Evolutionary conservation across 1,284 basidiomycete genomes (phyloP), one percentile per base, ranked within the genome.

Genomic region (Ustilago trichophora): DNA sequence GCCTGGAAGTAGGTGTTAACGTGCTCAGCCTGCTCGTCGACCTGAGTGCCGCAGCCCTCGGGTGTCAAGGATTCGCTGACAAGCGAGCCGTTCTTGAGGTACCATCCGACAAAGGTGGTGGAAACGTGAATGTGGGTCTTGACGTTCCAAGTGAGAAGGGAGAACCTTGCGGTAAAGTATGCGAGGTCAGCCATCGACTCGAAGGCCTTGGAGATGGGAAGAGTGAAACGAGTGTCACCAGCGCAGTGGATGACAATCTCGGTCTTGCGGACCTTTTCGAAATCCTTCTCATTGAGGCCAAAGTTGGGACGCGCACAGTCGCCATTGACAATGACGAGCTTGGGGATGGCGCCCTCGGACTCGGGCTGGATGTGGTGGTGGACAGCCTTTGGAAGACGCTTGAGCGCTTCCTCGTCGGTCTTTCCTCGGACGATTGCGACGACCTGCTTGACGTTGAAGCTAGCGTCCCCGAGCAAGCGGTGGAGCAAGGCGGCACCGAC

Each of bases 1-100:
- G 66, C 62, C 24, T 66, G 62, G 49, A 70, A 66, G 47, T 70
- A 70, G 35, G 66, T 70, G 48, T 70, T 70, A 43, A 70, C 66
- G 42, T 70, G 66, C 22, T 59, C 36, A 5, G 31, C 50, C 24
- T 70, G 63, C 35, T 65, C 49, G 32, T 60, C 59, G 36, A 65
- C 66, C 33, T 46, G 53, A 4, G 54, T 46, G 12, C 48, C 55
- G 37, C 52, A 57, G 1, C 43, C 66, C 6, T 59, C 44, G n/a
- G 58, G 66, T 2, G 59, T 65, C 36, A 70, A 38, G 6, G 49
- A 25, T 24, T 70, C 66, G 48, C 54, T 59, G 43, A 70, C 66
- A 32, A 70, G 43, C 37, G 66, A 65, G 29, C 62, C 62, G 34
- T 65, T 49, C 15, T 48, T 52, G 45, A 70, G 50, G 32, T 62